Evolutionary conservation across 345 rosid genomes (phyloP), one percentile per base, ranked within the genome.

Genomic region (Excoecaria cochinchinensis): DNA sequence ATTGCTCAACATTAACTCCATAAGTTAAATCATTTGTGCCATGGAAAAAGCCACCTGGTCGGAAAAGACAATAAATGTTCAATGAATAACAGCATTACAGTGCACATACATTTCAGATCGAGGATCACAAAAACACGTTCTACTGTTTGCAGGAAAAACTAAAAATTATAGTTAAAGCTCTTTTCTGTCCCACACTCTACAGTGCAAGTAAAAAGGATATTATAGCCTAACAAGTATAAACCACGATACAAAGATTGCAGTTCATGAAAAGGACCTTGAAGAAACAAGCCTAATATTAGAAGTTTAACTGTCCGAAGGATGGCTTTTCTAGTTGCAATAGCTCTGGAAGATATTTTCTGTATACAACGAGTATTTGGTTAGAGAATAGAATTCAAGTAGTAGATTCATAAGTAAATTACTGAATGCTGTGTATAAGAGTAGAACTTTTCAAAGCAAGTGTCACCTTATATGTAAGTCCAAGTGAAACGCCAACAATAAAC

Each of bases 401-500:
- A 63, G 38, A 51, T 6, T 44, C 48, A 44, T 44, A 4, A 44
- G 1, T 44, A 10, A 44, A 44, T 6, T 10, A 8, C 5, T 44
- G 8, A 44, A 44, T 44, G 10, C 48, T 44, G 8, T 44, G 48
- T 44, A 6, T 44, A 44, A 44, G 48, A 44, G 36, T 15, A 73
- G 36, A 73, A 36, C 15, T 74, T 42, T 65, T 38, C n/a, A 4
- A 17, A 42, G 63, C 17, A 52, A 74, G 36, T 19, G 55, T 40
- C 85, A 93, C 96, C 97, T 94, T 94, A 85, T 86, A 94, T 4
- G 87, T 82, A 51, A 94, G 89, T 67, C 83, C 93, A 60, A 92
- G 87, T 5, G 98, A 89, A 66, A 90, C 89, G 58, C 98, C 98
- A 74, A 90, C 97, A 51, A 94, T 89, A 78, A 94, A 94, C 60